Conservation (phyloP, 371 early-diverging fungal genomes). For the Nematocida ironsii region DNA sequence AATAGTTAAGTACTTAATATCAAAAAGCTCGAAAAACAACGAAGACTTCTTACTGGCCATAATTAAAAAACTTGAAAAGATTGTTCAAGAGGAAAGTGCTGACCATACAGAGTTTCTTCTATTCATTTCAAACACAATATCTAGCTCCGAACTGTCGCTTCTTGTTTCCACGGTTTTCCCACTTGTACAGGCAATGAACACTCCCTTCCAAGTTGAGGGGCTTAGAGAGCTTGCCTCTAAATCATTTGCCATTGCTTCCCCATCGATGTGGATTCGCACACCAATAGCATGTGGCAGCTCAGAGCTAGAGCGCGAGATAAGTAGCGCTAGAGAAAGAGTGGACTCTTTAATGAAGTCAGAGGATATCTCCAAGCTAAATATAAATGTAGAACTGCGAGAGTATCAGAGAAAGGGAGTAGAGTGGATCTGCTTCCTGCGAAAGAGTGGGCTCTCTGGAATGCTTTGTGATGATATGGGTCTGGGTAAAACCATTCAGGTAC, state of each 20-base stretch:
- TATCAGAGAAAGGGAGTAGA: conserved; percentile 69
- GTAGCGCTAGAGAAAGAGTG: conserved; percentile 48
- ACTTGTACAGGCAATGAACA: conserved; percentile 42
- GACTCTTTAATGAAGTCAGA: conserved; percentile 41
- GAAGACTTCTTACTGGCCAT: conserved; percentile 22
- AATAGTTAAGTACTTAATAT: conserved; percentile 25
- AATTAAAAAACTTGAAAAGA: conserved; percentile 9
- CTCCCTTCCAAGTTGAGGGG: conserved; percentile 7
- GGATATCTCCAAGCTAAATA: conserved; percentile 33
- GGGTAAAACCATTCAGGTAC: conserved; percentile 87
- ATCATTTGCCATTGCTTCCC: conserved; percentile 27
- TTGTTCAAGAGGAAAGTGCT: background rate
- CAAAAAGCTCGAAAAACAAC: conserved; percentile 6
- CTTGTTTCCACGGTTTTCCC: conserved; percentile 19
- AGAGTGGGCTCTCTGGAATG: conserved; percentile 66
- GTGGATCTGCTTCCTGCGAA: conserved; percentile 68
- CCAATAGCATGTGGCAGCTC: background rate
- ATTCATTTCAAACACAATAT: conserved; percentile 10
- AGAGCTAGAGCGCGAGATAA: conserved; percentile 51
- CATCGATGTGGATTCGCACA: conserved; percentile 33
- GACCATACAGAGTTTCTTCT: conserved; percentile 25
- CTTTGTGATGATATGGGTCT: conserved; percentile 78
- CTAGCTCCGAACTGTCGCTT: conserved; percentile 6
- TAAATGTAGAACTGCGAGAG: conserved; percentile 61
- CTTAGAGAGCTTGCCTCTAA: conserved; percentile 39